Percentiles rank a stretch among this genome's conserved stretches.
Evolutionary conservation across 352 stramenopile species (phyloP).

Genomic region (Phytophthora vignae): DNA sequence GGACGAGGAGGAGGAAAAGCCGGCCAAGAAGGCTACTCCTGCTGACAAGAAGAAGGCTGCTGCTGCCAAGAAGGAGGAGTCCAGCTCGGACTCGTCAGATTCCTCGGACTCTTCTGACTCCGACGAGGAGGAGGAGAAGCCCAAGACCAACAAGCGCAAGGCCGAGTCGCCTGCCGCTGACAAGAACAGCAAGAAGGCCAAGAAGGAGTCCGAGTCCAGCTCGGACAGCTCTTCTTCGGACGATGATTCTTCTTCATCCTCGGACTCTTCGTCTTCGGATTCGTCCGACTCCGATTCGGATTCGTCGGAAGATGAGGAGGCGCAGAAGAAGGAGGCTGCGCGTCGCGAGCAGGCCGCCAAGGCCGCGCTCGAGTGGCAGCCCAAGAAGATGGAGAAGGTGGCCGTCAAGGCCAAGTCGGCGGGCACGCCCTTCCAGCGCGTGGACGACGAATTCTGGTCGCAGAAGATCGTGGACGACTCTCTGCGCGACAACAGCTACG

Average conservation of each 20-base stretch:
- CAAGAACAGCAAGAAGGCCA: slow-evolving; percentile 52
- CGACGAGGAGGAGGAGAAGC: slow-evolving; percentile 47
- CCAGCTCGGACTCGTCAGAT: slow-evolving; percentile 25
- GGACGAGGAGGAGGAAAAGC: slow-evolving; percentile 42
- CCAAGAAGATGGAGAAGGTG: slow-evolving; percentile 87
- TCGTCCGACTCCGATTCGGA: slow-evolving; percentile 62
- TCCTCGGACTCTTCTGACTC: slow-evolving; percentile 45
- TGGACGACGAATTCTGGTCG: slow-evolving; percentile 97
- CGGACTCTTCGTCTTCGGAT: slow-evolving; percentile 48
- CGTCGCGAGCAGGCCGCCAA: slow-evolving; percentile 82
- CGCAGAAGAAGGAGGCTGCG: slow-evolving; percentile 79
- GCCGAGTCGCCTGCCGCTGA: slow-evolving; percentile 38
- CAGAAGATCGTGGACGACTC: slow-evolving; percentile 91
- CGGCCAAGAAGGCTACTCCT: slow-evolving; percentile 37
- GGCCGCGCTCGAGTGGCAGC: slow-evolving; percentile 92
- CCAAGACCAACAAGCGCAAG: slow-evolving; percentile 66
- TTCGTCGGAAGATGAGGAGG: slow-evolving; percentile 69
- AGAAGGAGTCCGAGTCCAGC: slow-evolving; percentile 40
- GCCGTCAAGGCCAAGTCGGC: slow-evolving; percentile 73
- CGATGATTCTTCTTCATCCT: slow-evolving; percentile 37
- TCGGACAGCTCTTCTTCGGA: slow-evolving; percentile 59
- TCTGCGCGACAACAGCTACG: slow-evolving; percentile 99
- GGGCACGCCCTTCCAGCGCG: slow-evolving; percentile 97
- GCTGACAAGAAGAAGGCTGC: slow-evolving; percentile 8
- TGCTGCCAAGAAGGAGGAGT: slow-evolving; percentile 17